Conservation (phyloP, 176 grass and related monocot genomes). For the Tillandsia fasciculata region DNA sequence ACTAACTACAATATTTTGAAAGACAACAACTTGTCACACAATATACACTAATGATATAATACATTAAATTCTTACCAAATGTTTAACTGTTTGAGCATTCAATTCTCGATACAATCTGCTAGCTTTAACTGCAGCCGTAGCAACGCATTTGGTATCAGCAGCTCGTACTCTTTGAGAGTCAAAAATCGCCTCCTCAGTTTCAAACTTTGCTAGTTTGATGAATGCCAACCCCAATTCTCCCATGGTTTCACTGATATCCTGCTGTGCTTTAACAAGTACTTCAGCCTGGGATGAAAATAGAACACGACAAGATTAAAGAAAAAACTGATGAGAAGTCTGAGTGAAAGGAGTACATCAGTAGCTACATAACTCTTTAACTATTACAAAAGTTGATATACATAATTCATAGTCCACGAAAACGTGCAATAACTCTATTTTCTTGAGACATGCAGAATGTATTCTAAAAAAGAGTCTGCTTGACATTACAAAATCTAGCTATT, state of each 20-base stretch:
- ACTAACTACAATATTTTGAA: too few relatives aligned
- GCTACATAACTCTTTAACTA: neutral
- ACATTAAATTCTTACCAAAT: conserved; percentile 46
- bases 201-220: conserved; percentile 86
- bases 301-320: conserved; percentile 7
- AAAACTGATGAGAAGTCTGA: neutral
- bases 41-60: neutral
- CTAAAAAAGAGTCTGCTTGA: neutral
- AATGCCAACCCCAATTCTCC: conserved; percentile 92
- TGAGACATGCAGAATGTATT: neutral
- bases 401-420: neutral
- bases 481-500: too few relatives aligned
- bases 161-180: conserved; percentile 72
- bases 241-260: conserved; percentile 98
- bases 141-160: conserved; percentile 68
- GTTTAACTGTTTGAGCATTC: conserved; percentile 95
- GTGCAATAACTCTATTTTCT: neutral
- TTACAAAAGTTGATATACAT: neutral
- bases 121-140: conserved; percentile 92
- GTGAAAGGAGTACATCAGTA: neutral
- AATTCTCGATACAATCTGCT: conserved; percentile 89
- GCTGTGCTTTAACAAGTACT: conserved; percentile 80
- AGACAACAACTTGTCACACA: neutral
- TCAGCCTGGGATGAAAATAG: conserved; percentile 52
- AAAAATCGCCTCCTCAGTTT: conserved; percentile 68